phyloP scores from a whole-genome alignment of 805 yeast species.

The Wickerhamomyces alni region DNA sequence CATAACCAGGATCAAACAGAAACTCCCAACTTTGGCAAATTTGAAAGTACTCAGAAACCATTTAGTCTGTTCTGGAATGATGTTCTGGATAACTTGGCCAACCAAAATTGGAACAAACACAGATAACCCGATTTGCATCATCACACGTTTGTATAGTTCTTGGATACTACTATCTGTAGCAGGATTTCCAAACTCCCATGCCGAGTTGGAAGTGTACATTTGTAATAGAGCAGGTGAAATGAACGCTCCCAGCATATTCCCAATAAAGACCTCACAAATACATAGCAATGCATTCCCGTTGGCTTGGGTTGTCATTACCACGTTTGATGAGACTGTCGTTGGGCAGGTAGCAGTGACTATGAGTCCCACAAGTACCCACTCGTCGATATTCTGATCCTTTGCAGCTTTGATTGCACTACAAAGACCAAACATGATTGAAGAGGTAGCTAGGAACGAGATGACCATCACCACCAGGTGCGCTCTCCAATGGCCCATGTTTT shows the following conservation, averaged over 20 bases:
- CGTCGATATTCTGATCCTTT: conserved; percentile 50
- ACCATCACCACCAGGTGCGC: conserved; percentile 69
- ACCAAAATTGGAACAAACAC: conserved; percentile 82
- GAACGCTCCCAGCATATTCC: conserved; percentile 81
- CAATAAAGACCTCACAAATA: conserved; percentile 78
- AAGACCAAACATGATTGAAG: conserved; percentile 67
- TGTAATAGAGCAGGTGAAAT: conserved; percentile 82
- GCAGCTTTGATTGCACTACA: conserved; percentile 61
- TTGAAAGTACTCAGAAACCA: conserved; percentile 53
- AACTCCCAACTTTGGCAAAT: conserved; percentile 68
- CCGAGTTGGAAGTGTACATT: conserved; percentile 47
- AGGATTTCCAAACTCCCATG: conserved; percentile 80
- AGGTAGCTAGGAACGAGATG: conserved; percentile 66
- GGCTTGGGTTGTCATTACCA: conserved; percentile 84
- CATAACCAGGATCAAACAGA: conserved; percentile 74
- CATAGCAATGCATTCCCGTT: conserved; percentile 78
- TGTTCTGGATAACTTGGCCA: conserved; percentile 77
- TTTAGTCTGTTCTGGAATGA: conserved; percentile 59
- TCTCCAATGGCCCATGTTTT: conserved; percentile 72
- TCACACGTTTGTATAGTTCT: conserved; percentile 62
- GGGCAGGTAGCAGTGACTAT: conserved; percentile 85
- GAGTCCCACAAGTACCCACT: conserved; percentile 77
- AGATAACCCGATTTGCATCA: conserved; percentile 82
- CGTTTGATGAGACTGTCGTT: conserved; percentile 88
- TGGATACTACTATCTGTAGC: conserved; percentile 48